Evolutionary conservation across 768 basidiomycete genomes (phyloP).

Genomic region (Fomitopsis serialis): DNA sequence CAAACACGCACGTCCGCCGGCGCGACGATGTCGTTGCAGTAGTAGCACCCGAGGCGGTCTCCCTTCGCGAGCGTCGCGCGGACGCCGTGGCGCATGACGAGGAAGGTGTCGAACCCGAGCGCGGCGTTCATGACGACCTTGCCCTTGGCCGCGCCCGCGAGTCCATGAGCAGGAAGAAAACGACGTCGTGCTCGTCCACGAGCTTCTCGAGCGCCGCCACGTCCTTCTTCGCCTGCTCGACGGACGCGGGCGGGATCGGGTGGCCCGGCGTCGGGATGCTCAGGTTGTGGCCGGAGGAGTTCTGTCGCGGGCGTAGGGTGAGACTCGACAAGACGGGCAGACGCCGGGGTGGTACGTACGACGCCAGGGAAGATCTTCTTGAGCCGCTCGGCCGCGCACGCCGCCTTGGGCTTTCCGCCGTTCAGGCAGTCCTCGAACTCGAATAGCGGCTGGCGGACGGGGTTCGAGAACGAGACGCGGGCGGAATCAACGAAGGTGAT

Average conservation of each 20-base stretch:
- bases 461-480: conserved; percentile 93
- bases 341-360: too few relatives aligned
- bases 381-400: too few relatives aligned
- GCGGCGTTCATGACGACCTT: conserved; percentile 97
- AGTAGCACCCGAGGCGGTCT: conserved; percentile 82
- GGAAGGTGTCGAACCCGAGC: conserved; percentile 88
- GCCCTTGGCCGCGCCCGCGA: conserved; percentile 83
- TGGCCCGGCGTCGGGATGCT: conserved; percentile 98
- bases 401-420: too few relatives aligned
- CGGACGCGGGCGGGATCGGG: too few relatives aligned
- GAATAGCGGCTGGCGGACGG: conserved; percentile 96
- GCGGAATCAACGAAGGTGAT: conserved; percentile 93
- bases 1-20: conserved; percentile 59
- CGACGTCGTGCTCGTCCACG: conserved; percentile 80
- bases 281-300: conserved; percentile 72
- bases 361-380: too few relatives aligned
- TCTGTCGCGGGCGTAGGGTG: too few relatives aligned
- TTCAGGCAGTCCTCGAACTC: conserved; percentile 90
- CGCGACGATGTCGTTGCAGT: conserved; percentile 97
- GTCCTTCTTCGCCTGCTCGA: conserved; percentile 57
- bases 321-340: too few relatives aligned
- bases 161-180: conserved; percentile 96
- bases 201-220: conserved; percentile 70
- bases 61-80: conserved; percentile 35
- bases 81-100: conserved; percentile 92